A percentile compares a stretch with the other conserved stretches of the same genome.
These are phyloP conservation scores for Ensete glaucum DNA, from an alignment of 176 grass and related monocot species.

Conservation along the genomic window DNA sequence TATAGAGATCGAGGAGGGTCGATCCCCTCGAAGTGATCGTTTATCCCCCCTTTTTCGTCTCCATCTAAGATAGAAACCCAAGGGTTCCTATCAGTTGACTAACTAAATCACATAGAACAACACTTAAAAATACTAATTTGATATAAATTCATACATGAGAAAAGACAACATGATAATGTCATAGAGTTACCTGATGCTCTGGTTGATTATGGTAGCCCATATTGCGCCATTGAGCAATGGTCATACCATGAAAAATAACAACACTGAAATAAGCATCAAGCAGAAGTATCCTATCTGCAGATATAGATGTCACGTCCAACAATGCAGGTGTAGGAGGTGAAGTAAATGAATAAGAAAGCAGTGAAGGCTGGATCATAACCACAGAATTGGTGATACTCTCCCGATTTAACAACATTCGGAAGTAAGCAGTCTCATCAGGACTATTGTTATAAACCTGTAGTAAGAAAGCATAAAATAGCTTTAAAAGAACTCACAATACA, in stretches of 20 bases:
- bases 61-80: no score
- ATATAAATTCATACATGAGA: no score
- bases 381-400: conserved; percentile 88
- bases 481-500: neutral
- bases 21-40: no score
- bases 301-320: conserved; percentile 88
- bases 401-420: conserved; percentile 88
- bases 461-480: conserved; percentile 26
- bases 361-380: conserved; percentile 92
- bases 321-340: conserved; percentile 71
- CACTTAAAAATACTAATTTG: no score
- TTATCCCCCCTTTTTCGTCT: no score
- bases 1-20: no score
- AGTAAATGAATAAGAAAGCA: conserved; percentile 89
- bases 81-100: no score
- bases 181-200: conserved; percentile 65
- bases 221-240: conserved; percentile 96
- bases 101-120: no score
- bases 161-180: neutral
- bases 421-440: conserved; percentile 97
- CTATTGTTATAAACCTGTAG: conserved; percentile 97
- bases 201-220: conserved; percentile 95
- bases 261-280: conserved; percentile 98
- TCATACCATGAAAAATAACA: conserved; percentile 97
- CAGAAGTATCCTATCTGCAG: conserved; percentile 74